Evolutionary conservation across 768 basidiomycete genomes (phyloP).

Genomic region (Rhizopogon roseolus): DNA sequence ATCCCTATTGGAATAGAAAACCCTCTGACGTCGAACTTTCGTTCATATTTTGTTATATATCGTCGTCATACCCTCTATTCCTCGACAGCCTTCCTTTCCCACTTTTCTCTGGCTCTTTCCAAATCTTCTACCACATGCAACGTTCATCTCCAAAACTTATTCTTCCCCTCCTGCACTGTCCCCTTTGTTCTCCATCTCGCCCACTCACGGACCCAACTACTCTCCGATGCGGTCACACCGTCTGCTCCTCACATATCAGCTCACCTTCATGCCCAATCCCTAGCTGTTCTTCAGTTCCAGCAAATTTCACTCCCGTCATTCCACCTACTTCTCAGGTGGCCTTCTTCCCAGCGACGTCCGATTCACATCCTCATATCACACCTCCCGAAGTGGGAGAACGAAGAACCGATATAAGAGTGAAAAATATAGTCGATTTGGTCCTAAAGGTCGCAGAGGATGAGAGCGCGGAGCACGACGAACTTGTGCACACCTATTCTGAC

Average conservation of each 20-base stretch:
- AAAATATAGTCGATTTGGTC: conserved; percentile 47
- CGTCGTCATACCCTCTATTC: not conserved
- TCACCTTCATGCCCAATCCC: conserved; percentile 30
- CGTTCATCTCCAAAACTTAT: conserved; percentile 10
- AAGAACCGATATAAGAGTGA: conserved; percentile 51
- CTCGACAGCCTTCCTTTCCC: not conserved
- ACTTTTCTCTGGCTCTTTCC: not conserved
- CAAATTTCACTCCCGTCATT: conserved; percentile 30
- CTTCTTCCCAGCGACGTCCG: conserved; percentile 29
- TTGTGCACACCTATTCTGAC: conserved; percentile 17
- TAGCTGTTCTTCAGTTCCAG: conserved; percentile 23
- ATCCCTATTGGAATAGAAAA: too few relatives aligned
- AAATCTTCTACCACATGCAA: not conserved
- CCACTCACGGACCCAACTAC: conserved; percentile 43
- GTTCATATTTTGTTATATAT: not conserved
- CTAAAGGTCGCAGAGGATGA: conserved; percentile 14
- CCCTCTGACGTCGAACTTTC: too few relatives aligned
- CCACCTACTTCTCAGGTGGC: conserved; percentile 33
- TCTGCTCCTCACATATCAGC: conserved; percentile 59
- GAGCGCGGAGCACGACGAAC: conserved; percentile 5
- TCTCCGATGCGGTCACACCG: conserved; percentile 79
- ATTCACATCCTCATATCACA: conserved; percentile 9
- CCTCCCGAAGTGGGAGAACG: not conserved
- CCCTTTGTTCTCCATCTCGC: conserved; percentile 39
- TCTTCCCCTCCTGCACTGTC: conserved; percentile 45